Percentiles rank a stretch among this genome's conserved stretches.
Conservation (phyloP, 2,329 filamentous ascomycete species). For the Chalara sp. region DNA sequence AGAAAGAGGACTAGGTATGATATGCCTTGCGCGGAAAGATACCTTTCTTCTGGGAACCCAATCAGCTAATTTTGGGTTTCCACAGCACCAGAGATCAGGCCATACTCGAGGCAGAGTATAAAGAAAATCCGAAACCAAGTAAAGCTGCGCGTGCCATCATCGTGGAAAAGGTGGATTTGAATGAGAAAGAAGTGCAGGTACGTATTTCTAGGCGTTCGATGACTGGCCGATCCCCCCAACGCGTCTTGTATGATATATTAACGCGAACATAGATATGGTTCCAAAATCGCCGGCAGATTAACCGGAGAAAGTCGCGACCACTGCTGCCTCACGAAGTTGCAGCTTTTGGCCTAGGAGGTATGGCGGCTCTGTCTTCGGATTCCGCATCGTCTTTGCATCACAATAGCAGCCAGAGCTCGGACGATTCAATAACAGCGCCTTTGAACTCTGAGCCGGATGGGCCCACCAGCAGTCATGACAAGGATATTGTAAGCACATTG, state of each 20-base stretch:
- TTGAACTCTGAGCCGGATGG: constrained; percentile 4
- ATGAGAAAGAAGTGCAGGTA: constrained; percentile 96
- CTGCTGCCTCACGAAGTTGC: constrained; percentile 71
- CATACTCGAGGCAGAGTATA: constrained; percentile 80
- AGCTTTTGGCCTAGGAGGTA: constrained; percentile 45
- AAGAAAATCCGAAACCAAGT: constrained; percentile 81
- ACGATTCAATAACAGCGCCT: constrained; percentile 3
- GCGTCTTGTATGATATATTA: constrained; percentile 5
- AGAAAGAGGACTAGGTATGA: constrained; percentile 57
- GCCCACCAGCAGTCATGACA: too few relatives aligned
- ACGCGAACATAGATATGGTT: constrained; percentile 78
- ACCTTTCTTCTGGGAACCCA: too few relatives aligned
- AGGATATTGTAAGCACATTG: neutral
- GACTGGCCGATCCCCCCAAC: neutral
- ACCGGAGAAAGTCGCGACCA: constrained; percentile 80
- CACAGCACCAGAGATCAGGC: constrained; percentile 79
- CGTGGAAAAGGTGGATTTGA: constrained; percentile 70
- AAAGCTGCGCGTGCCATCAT: constrained; percentile 81
- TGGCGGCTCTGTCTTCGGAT: constrained; percentile 25
- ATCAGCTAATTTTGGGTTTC: constrained; percentile 10
- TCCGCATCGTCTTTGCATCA: constrained; percentile 9
- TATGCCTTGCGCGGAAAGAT: too few relatives aligned
- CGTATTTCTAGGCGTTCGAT: constrained; percentile 27
- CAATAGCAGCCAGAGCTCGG: constrained; percentile 5
- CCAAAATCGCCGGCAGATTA: constrained; percentile 90